A percentile compares a stretch with the other conserved stretches of the same genome.
Conservation (phyloP, 495 filamentous ascomycete genomes). For the Aspergillus heteromorphus region DNA sequence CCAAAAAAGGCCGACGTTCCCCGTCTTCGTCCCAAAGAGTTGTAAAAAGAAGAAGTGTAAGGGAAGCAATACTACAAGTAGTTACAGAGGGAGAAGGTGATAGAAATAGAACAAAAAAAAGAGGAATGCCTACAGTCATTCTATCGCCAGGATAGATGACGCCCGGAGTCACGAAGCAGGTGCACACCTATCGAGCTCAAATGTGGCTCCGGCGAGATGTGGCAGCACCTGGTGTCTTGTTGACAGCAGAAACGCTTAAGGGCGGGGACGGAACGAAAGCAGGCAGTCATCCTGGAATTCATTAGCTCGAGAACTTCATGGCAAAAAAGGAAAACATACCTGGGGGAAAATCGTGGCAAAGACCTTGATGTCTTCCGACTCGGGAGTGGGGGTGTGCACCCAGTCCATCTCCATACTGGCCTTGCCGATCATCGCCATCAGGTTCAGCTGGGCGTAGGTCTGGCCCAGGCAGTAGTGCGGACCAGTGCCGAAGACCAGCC, state of each 20-base stretch:
- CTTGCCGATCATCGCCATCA: constrained; percentile 90
- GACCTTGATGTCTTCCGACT: constrained; percentile 92
- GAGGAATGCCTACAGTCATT: constrained; percentile 15
- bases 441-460: constrained; percentile 83
- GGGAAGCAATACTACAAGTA: constrained; percentile 10
- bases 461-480: constrained; percentile 97
- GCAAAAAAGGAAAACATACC: constrained; percentile 49
- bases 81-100: constrained; percentile 12
- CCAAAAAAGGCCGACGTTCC: background rate
- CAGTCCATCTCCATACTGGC: constrained; percentile 88
- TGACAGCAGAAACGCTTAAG: constrained; percentile 19
- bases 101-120: constrained; percentile 7
- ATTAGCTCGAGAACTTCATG: constrained; percentile 12
- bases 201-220: background rate
- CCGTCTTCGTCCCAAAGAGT: background rate
- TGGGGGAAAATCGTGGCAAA: constrained; percentile 97
- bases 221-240: constrained; percentile 13
- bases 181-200: background rate
- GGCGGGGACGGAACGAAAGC: constrained; percentile 39
- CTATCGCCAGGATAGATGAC: constrained; percentile 41
- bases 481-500: constrained; percentile 92
- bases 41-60: constrained; percentile 4
- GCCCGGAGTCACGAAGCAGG: constrained; percentile 5
- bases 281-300: constrained; percentile 35
- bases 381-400: constrained; percentile 75